These are phyloP conservation scores for Cymbopogon citratus DNA, from an alignment of 176 grass and related monocot genomes.

Conservation along the genomic window DNA sequence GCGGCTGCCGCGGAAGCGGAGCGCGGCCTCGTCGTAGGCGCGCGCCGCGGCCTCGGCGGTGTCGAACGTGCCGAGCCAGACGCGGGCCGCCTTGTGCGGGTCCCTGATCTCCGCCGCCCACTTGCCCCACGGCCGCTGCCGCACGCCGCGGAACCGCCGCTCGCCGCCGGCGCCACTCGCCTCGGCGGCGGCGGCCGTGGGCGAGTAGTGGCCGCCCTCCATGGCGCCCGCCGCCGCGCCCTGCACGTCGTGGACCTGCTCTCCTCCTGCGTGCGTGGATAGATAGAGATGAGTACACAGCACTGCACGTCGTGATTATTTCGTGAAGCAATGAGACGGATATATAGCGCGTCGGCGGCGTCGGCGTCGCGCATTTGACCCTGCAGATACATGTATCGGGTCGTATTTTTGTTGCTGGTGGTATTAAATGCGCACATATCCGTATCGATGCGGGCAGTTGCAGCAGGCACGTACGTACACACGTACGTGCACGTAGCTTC, in stretches of 20 bases:
- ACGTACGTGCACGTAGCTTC: not conserved
- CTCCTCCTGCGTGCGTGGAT: not conserved
- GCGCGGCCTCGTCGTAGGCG: constrained; percentile 89
- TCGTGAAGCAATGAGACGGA: too few relatives aligned
- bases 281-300: not conserved
- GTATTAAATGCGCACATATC: not conserved
- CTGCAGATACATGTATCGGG: too few relatives aligned
- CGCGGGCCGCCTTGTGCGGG: constrained; percentile 81
- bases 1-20: constrained; percentile 81
- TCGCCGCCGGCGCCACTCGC: constrained; percentile 3
- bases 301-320: not conserved
- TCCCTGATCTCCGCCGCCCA: constrained; percentile 98
- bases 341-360: not conserved
- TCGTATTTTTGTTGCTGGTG: not conserved
- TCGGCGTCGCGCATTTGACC: constrained; percentile 6
- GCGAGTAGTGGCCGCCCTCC: constrained; percentile 35
- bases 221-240: constrained; percentile 12
- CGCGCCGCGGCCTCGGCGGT: constrained; percentile 90
- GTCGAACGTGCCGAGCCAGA: constrained; percentile 96
- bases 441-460: not conserved
- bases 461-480: not conserved
- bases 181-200: constrained; percentile 13
- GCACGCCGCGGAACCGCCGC: constrained; percentile 75
- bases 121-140: constrained; percentile 96
- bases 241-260: not conserved